phyloP scores from a whole-genome alignment of 805 yeast species.

The Candida berthetii region DNA sequence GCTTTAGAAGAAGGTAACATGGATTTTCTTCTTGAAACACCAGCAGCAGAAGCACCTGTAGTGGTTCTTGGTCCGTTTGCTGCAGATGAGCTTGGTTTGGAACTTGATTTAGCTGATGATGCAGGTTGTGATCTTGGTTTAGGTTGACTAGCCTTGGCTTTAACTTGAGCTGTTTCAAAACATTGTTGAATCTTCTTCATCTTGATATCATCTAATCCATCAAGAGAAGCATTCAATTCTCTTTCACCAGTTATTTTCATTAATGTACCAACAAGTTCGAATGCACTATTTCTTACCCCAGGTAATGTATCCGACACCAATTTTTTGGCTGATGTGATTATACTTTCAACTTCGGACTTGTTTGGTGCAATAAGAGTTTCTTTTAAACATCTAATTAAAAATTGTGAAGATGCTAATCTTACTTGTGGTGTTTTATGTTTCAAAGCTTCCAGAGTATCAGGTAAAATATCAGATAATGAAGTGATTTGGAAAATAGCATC shows the following conservation, averaged over 20 bases:
- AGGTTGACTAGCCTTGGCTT: constrained; percentile 26
- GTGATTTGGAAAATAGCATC: constrained; percentile 53
- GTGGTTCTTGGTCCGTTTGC: too few species aligned
- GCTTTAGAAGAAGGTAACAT: constrained; percentile 5
- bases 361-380: constrained; percentile 43
- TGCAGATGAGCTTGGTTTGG: too few species aligned
- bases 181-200: constrained; percentile 60
- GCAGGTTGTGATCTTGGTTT: constrained; percentile 20
- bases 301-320: constrained; percentile 80
- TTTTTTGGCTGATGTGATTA: constrained; percentile 51
- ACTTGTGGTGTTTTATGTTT: constrained; percentile 80
- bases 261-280: constrained; percentile 72
- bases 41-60: too few species aligned
- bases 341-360: constrained; percentile 45
- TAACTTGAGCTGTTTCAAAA: constrained; percentile 49
- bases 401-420: constrained; percentile 63
- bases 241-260: constrained; percentile 81
- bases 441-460: constrained; percentile 53
- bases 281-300: constrained; percentile 72
- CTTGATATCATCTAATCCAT: constrained; percentile 72
- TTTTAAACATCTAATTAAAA: constrained; percentile 56
- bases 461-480: constrained; percentile 49
- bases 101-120: constrained; percentile 1
- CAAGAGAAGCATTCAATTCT: constrained; percentile 51
- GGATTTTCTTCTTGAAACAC: constrained; percentile 8